Percentiles rank a stretch among this genome's conserved stretches.
Evolutionary conservation across 1,284 basidiomycete genomes (phyloP).

Genomic region (Trichosporon sp.): DNA sequence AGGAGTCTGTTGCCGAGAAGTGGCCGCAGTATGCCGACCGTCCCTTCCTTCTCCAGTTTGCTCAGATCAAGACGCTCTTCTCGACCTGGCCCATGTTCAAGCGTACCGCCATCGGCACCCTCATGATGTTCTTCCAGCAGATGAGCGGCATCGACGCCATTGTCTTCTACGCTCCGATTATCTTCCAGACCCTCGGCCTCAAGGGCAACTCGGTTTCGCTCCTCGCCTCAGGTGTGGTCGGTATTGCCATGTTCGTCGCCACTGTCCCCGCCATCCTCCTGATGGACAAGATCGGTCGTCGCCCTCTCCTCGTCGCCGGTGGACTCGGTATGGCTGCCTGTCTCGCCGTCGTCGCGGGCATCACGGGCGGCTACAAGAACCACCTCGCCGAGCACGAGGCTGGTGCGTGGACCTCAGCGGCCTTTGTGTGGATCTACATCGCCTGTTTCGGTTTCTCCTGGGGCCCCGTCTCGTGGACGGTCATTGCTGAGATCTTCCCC

Average conservation of each 20-base stretch:
- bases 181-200: slow-evolving; percentile 27
- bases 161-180: slow-evolving; percentile 22
- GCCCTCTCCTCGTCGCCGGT: slow-evolving; percentile 23
- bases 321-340: slow-evolving; percentile 24
- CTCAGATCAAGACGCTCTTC: slow-evolving; percentile 17
- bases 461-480: slow-evolving; percentile 22
- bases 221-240: slow-evolving; percentile 43
- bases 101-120: slow-evolving; percentile 41
- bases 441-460: slow-evolving; percentile 18
- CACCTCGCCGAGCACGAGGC: slow-evolving; percentile 8
- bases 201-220: slow-evolving; percentile 31
- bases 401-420: slow-evolving; percentile 19
- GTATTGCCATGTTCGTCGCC: slow-evolving; percentile 35
- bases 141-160: slow-evolving; percentile 32
- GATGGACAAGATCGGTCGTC: slow-evolving; percentile 30
- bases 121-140: slow-evolving; percentile 46
- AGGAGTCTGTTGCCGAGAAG: slow-evolving; percentile 14
- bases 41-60: slow-evolving; percentile 15
- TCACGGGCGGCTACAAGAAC: slow-evolving; percentile 16
- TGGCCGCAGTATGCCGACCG: slow-evolving; percentile 15
- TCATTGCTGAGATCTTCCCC: slow-evolving; percentile 23
- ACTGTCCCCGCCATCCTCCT: slow-evolving; percentile 34
- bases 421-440: slow-evolving; percentile 26
- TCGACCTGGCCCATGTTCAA: slow-evolving; percentile 24
- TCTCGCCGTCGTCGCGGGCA: slow-evolving; percentile 22